These are phyloP conservation scores for Metarhizium anisopliae DNA, from an alignment of 2,329 filamentous ascomycete genomes.

Conservation along the genomic window DNA sequence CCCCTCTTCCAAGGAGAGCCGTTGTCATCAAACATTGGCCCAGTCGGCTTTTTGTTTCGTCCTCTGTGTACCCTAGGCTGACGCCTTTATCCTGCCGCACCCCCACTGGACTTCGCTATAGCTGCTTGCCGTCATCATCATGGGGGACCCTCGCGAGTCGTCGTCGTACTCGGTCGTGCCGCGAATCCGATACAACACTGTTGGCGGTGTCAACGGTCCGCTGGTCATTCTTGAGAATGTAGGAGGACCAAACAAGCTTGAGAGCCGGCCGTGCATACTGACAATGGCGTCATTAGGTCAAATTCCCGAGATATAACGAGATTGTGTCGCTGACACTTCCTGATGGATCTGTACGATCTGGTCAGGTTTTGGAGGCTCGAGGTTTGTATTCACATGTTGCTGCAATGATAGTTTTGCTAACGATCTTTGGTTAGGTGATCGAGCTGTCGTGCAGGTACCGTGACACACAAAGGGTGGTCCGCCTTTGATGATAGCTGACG, in stretches of 20 bases:
- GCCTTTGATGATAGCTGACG: conserved; percentile 14
- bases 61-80: not conserved
- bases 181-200: conserved; percentile 88
- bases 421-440: conserved; percentile 53
- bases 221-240: conserved; percentile 97
- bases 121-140: conserved; percentile 20
- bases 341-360: conserved; percentile 87
- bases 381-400: conserved; percentile 43
- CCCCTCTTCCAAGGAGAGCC: not conserved
- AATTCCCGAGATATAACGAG: conserved; percentile 95
- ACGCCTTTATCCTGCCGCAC: conserved; percentile 12
- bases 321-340: conserved; percentile 93
- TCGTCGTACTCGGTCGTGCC: conserved; percentile 52
- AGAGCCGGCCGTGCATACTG: conserved; percentile 1
- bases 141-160: conserved; percentile 49
- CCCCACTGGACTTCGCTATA: conserved; percentile 11
- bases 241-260: conserved; percentile 10
- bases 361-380: conserved; percentile 95
- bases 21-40: not conserved
- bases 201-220: conserved; percentile 94
- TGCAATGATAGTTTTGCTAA: not conserved
- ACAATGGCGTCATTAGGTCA: conserved; percentile 56
- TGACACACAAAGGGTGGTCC: conserved; percentile 3
- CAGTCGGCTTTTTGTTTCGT: not conserved
- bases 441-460: conserved; percentile 86